Base-by-base conservation (phyloP, 169 alveolate species). In the Plasmodium gonderi region DNA sequence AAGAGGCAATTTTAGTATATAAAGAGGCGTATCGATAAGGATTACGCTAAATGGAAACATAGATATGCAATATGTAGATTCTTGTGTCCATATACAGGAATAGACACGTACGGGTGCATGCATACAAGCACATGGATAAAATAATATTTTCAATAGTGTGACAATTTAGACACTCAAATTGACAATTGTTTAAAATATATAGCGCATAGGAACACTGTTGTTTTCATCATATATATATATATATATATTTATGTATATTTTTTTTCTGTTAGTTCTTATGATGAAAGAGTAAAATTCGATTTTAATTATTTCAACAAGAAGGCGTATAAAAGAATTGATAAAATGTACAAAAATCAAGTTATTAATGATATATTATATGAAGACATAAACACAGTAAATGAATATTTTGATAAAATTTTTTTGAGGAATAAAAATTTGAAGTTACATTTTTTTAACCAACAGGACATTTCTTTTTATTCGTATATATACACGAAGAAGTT, bases 351-450 rank as follows among this genome's bases (percentile, higher is more conserved):
- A 75, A 51, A 29, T 33, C 64, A 75, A 14, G 38, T 38, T 17
- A 74, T 85, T 76, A 85, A 74, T 85, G 92, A 85, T 47, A 74
- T 85, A 54, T 33, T 85, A 60, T 85, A 85, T 85, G 87, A 85
- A 74, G 85, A 85, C 51, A 45, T 85, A 45, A 85, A 85, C 67
- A 47, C 64, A 36, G 65, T 85, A 60, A 85, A 85, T 75, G 87
- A 51, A 85, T 85, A 85, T 26, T 85, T 85, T 75, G 92, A 85
- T 76, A 9, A 49, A 44, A 45, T 40, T 33, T 85, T 85, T 75
- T 85, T 54, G 78, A 74, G 67, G 29, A 85, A 51, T 31, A 85
- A 85, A 85, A 51, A 14, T 49, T 29, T 85, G 38, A 85, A 75
- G 51, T 3, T 85, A 29, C 45, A 72, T 76, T 85, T 85, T 76